Base-by-base conservation (phyloP, 192 early-diverging fungal species). In the Linnemannia schmuckeri region DNA sequence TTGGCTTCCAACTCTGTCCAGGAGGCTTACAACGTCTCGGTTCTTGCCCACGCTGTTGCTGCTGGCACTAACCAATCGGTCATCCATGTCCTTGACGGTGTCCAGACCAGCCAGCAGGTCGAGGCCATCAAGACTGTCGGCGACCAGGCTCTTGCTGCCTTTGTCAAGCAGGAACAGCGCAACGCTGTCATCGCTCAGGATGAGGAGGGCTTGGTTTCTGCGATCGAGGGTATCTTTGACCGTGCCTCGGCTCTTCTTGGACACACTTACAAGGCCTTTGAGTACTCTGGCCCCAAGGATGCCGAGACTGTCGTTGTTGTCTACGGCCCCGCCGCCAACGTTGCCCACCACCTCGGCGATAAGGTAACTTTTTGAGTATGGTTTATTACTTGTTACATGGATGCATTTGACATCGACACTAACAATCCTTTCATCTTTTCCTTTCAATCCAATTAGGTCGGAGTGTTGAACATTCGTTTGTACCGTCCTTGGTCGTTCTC, bases 1-100 rank as follows among this genome's bases (percentile, higher is more conserved):
- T 81, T 99, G 54, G 90, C 93, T 8, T 98, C 97, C 41, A 89
- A 81, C 76, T 91, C 91, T 30, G 94, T 95, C 13, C 97, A 98
- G 86, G 97, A 98, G 85, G 94, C 96, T 15, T 95, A 98, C 78
- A 97, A 99, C 78, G 83, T 98, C 69, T 94, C 97, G 20, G 69
- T 98, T 24, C 90, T 96, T 76, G 94, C 97, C 41, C 97, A 98
- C 83, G 90, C 97, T 30, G 89, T 96, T n/a, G 87, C 97, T 4
- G 73, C 82, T 15, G 84, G 90, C 3, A 88, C 93, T 15, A 72
- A 81, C n/a, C 84, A 91, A 18, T 96, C 97, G 0, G 93, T 97
- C 38, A 88, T 98, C 24, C 97, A 99, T 90, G 89, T 96, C 75
- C 93, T 96, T 78, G 94, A 95, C 82, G 97, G 96, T 66, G 91